These are phyloP conservation scores for Elongisporangium anandrum DNA, from an alignment of 352 stramenopile genomes.

Conservation along the genomic window DNA sequence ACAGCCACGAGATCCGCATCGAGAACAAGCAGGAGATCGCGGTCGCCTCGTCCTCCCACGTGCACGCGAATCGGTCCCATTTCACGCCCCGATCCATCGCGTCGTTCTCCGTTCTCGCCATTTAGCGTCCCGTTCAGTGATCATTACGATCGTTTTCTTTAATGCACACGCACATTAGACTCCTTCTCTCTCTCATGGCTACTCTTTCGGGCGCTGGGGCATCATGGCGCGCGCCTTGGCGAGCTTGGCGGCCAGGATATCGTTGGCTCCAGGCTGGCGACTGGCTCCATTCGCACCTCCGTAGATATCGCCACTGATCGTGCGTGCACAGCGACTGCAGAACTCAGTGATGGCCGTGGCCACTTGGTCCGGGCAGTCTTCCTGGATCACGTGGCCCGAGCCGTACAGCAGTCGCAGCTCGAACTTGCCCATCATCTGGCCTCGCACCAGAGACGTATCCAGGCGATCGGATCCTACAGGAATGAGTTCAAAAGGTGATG, in stretches of 20 bases:
- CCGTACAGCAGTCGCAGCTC: slow-evolving; percentile 84
- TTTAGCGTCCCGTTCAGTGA: slow-evolving; percentile 12
- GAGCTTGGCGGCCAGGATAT: slow-evolving; percentile 41
- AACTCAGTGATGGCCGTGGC: slow-evolving; percentile 68
- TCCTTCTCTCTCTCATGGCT: neutral
- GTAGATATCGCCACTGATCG: slow-evolving; percentile 30
- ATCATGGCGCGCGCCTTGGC: slow-evolving; percentile 59
- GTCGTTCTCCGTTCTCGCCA: slow-evolving; percentile 28
- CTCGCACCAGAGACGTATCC: slow-evolving; percentile 83
- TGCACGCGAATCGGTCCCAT: slow-evolving; percentile 26
- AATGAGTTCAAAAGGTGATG: neutral
- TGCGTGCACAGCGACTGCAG: slow-evolving; percentile 39
- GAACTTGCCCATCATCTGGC: slow-evolving; percentile 91
- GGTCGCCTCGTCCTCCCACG: slow-evolving; percentile 29
- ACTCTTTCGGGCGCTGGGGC: slow-evolving; percentile 17
- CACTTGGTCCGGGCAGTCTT: slow-evolving; percentile 78
- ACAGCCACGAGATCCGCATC: slow-evolving; percentile 22
- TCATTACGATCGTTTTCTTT: neutral
- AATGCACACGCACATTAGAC: neutral
- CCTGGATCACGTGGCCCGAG: slow-evolving; percentile 86
- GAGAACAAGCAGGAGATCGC: slow-evolving; percentile 47
- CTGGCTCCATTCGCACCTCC: slow-evolving; percentile 12
- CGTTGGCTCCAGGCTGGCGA: slow-evolving; percentile 25
- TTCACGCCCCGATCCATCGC: slow-evolving; percentile 44
- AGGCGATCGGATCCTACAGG: slow-evolving; percentile 67